Base-by-base conservation (phyloP, 768 basidiomycete species). In the Suillus fuscotomentosus region DNA sequence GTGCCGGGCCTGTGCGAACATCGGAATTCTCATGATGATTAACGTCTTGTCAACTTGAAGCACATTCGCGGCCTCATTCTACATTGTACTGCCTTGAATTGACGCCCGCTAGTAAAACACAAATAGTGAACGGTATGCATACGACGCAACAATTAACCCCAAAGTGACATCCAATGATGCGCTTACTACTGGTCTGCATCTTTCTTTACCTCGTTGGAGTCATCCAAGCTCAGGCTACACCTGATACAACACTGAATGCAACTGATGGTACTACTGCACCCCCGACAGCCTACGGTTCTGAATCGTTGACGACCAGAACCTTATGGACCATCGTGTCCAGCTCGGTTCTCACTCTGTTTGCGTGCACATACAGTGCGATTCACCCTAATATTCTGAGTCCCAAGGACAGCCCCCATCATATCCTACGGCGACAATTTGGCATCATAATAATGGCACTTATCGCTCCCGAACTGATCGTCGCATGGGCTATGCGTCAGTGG, bases 311-410 rank as follows among this genome's bases (percentile, higher is more conserved):
- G n/a, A 36, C 10, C 5, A 62, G 61, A 79, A 80, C 56, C 3
- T 14, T 63, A 5, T 66, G 68, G 62, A 53, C 65, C 14, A 74
- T 75, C 17, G 24, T 73, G 36, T 66, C 67, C 65, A 70, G 73
- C 56, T 76, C 70, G 51, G 42, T 72, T 27, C 55, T 65, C 4
- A 72, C 71, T 1, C 65, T 76, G 2, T 70, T 74, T 17, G 59
- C 70, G 0, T 75, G 71, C 48, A 70, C 65, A 8, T 76, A 71
- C 70, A 61, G 68, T 11, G 64, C 73, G 13, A 61, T 73, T 14
- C 72, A 75, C 53, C 74, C 72, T 0, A 73, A 76, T 47, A 65
- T 75, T 22, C 75, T 69, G 1, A 50, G 45, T 24, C 60, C 45
- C 5, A 36, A 53, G 9, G 20, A 48, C 10, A n/a, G 47, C 9